Conservation (phyloP, 306 rosid genomes). For the Abrus pulchellus region DNA sequence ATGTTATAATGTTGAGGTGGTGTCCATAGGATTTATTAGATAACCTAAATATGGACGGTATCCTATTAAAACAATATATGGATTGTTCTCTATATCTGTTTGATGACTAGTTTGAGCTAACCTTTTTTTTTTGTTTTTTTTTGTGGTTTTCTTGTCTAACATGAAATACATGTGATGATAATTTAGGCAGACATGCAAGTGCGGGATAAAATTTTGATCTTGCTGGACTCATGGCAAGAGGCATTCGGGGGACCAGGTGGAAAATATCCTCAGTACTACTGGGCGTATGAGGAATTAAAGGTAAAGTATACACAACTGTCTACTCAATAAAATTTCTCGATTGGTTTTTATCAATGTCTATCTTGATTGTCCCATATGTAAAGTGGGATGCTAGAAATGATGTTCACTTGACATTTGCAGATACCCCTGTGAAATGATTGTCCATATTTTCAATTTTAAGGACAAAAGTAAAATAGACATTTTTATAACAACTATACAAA, state of each 20-base stretch:
- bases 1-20: conserved; percentile 9
- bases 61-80: conserved; percentile 6
- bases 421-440: conserved; percentile 10
- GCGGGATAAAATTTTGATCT: conserved; percentile 82
- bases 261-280: conserved; percentile 88
- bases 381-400: conserved; percentile 7
- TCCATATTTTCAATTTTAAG: conserved; percentile 13
- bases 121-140: conserved; percentile 3
- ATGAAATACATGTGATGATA: conserved; percentile 40
- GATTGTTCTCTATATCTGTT: conserved; percentile 17
- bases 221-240: conserved; percentile 95
- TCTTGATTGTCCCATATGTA: conserved; percentile 20
- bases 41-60: conserved; percentile 14
- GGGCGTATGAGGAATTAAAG: conserved; percentile 89
- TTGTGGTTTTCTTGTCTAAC: conserved; percentile 19
- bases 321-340: conserved; percentile 28
- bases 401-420: conserved; percentile 16
- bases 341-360: conserved; percentile 36
- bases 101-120: conserved; percentile 21
- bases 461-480: background rate
- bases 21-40: conserved; percentile 9
- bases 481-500: background rate
- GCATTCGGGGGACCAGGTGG: conserved; percentile 96
- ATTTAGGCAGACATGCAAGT: conserved; percentile 93
- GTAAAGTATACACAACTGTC: conserved; percentile 50